Base-by-base conservation (phyloP, 1,139 yeast species). In the Yamadazyma diospyri region DNA sequence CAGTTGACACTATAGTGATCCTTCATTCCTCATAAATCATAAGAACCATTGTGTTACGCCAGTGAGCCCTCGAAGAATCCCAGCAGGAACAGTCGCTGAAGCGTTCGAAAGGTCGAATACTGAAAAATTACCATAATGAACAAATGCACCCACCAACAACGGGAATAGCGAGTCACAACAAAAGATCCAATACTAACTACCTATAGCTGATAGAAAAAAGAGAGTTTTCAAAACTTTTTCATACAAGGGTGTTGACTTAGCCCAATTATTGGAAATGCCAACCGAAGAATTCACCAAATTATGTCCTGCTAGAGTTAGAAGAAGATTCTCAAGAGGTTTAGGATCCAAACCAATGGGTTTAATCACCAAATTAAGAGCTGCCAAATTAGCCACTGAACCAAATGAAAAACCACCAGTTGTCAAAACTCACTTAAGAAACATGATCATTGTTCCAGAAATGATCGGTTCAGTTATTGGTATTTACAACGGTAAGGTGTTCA, bases 401-500 rank as follows among this genome's bases (percentile, higher is more conserved):
- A 85, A 85, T 67, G 98, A 92, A 76, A 92, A 89, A 82, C 99
- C 99, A 71, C 83, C 94, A 55, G 76, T 78, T 52, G 97, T 94
- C 76, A 94, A 89, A 85, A 94, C 99, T 56, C 99, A 94, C 76
- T 85, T 94, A 72, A 89, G 99, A 82, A 88, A 89, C 84, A 88
- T 89, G 96, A 74, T 94, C 68, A 72, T 94, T 62, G 94, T 92
- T 56, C 99, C 99, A 76, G 99, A 94, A 81, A 94, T 94, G 98
- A 88, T 94, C 63, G 98, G 98, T 65, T 87, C 97, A 46, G 95
- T 89, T 56, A 81, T 94, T 57, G 97, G 97, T 76, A 86, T 94
- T 60, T 92, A 94, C 95, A 94, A 94, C 81, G 99, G 99, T 78
- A 94, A 94, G 81, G 88, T 79, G 59, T 94, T 94, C 94, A 92